Percentiles rank a stretch among this genome's conserved stretches.
These are phyloP conservation scores for Trypanosoma platydactyli DNA, from an alignment of 208 protist genomes.

Conservation along the genomic window DNA sequence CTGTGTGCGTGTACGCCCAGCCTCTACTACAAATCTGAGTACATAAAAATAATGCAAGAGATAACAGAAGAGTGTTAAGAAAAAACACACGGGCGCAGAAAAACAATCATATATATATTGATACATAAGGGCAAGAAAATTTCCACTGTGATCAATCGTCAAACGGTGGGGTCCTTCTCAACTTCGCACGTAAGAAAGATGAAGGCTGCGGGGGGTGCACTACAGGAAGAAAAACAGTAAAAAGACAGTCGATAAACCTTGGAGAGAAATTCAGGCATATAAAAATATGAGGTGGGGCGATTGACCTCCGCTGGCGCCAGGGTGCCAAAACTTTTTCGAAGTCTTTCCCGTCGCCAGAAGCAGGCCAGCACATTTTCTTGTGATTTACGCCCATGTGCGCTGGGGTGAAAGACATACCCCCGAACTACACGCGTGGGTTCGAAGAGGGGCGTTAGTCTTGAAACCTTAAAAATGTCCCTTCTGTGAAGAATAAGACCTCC, in stretches of 20 bases:
- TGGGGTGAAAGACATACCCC: background rate
- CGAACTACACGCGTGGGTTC: conserved; percentile 66
- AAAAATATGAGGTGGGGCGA: background rate
- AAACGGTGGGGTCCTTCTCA: too few relatives aligned
- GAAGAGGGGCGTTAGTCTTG: conserved; percentile 62
- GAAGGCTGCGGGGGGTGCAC: too few relatives aligned
- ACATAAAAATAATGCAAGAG: too few relatives aligned
- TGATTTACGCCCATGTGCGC: background rate
- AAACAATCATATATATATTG: too few relatives aligned
- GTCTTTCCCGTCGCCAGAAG: background rate
- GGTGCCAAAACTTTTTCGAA: background rate
- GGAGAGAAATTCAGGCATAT: background rate
- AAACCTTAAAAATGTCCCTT: conserved; percentile 80
- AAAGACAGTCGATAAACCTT: background rate
- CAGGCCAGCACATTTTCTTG: background rate
- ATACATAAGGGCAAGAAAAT: too few relatives aligned
- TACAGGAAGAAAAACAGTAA: background rate
- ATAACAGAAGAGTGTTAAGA: too few relatives aligned
- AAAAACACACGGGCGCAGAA: too few relatives aligned
- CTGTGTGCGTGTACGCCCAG: too few relatives aligned
- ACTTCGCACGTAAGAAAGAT: too few relatives aligned
- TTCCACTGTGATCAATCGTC: too few relatives aligned
- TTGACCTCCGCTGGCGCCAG: background rate
- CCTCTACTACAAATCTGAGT: too few relatives aligned
- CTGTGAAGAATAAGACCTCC: conserved; percentile 70